Conservation (phyloP, 108 stramenopile genomes). For the Conticribra weissflogii region DNA sequence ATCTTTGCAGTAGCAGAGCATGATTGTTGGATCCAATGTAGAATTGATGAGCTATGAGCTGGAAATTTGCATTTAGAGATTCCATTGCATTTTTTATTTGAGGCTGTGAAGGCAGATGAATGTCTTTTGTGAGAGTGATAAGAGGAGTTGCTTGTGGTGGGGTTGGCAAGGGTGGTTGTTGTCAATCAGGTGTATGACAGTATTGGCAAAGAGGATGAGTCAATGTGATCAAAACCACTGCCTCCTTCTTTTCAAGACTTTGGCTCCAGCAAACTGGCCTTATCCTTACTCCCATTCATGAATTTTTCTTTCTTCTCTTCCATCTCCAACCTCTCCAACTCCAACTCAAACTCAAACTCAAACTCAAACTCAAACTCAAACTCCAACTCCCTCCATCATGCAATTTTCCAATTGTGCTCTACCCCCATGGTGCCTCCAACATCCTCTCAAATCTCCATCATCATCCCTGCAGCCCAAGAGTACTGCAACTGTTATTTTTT, state of each 20-base stretch:
- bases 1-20: constrained; percentile 57
- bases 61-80: constrained; percentile 54
- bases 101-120: constrained; percentile 5
- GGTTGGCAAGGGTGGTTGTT: neutral
- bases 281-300: neutral
- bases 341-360: too few relatives aligned
- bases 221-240: neutral
- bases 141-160: too few relatives aligned
- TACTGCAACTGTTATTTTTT: constrained; percentile 74
- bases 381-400: constrained; percentile 34
- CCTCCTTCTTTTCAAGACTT: neutral
- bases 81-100: constrained; percentile 31
- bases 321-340: constrained; percentile 21
- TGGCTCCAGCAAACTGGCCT: too few relatives aligned
- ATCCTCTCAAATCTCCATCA: constrained; percentile 77
- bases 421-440: constrained; percentile 52
- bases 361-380: too few relatives aligned
- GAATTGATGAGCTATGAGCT: constrained; percentile 38
- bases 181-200: neutral
- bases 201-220: neutral
- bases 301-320: constrained; percentile 12
- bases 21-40: constrained; percentile 36
- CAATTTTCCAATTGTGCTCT: constrained; percentile 44
- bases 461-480: constrained; percentile 85
- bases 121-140: too few relatives aligned